Evolutionary conservation across 139 green algal genomes (phyloP).

Genomic region (Coccomyxa sp.): DNA sequence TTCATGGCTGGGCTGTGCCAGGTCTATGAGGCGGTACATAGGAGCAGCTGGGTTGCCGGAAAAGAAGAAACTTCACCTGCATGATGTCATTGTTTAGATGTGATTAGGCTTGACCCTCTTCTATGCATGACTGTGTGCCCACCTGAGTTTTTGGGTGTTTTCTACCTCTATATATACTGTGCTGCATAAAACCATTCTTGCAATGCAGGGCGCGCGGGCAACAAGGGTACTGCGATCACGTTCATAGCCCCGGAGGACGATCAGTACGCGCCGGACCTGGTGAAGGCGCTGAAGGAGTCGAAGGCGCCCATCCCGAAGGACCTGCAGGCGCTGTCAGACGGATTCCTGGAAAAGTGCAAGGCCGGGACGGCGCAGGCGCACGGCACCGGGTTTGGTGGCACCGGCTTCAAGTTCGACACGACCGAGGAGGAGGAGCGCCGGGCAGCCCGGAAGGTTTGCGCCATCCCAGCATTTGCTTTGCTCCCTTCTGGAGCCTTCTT

Average conservation of each 20-base stretch:
- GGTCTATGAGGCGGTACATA: no score
- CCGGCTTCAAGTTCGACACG: slow-evolving; percentile 95
- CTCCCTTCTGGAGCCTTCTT: background rate
- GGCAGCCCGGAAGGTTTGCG: slow-evolving; percentile 33
- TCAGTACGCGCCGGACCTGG: slow-evolving; percentile 88
- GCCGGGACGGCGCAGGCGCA: slow-evolving; percentile 56
- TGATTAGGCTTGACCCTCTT: no score
- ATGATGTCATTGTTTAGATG: no score
- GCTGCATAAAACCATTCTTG: no score
- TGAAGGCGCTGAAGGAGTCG: slow-evolving; percentile 88
- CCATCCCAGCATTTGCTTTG: background rate
- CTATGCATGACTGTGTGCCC: no score
- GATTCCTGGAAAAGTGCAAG: slow-evolving; percentile 75
- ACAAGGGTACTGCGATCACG: slow-evolving; percentile 92
- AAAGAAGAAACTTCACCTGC: no score
- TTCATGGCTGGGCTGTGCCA: no score
- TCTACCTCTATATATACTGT: no score
- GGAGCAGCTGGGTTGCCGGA: no score
- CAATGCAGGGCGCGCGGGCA: slow-evolving; percentile 64
- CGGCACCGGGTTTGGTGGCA: slow-evolving; percentile 86
- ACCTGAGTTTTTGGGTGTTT: no score
- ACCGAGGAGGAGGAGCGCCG: slow-evolving; percentile 74
- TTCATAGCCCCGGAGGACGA: slow-evolving; percentile 92
- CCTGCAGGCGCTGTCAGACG: slow-evolving; percentile 68
- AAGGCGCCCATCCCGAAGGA: slow-evolving; percentile 71